Evolutionary conservation across 2,329 filamentous ascomycete genomes (phyloP).

Genomic region (Trichophyton equinum): DNA sequence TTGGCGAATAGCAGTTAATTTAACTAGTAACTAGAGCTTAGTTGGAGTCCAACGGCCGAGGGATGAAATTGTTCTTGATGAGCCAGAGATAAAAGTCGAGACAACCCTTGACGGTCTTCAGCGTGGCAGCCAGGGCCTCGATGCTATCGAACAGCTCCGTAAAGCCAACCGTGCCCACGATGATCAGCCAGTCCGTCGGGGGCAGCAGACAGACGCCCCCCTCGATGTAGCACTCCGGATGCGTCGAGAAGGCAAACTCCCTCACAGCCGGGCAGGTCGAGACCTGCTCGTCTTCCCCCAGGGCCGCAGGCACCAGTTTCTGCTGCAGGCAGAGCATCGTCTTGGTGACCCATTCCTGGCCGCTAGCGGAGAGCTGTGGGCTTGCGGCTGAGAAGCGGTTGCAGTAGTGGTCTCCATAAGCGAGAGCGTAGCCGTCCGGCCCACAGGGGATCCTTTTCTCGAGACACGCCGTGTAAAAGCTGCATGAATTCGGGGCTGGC

Average conservation of each 20-base stretch:
- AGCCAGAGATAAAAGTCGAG: conserved; percentile 8
- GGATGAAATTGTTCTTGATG: conserved; percentile 2
- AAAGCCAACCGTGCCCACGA: conserved; percentile 12
- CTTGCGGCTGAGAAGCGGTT: conserved; percentile 14
- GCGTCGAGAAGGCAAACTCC: conserved; percentile 15
- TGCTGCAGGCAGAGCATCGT: conserved; percentile 22
- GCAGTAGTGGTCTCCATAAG: conserved; percentile 21
- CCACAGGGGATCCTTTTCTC: conserved; percentile 16
- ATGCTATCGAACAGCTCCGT: conserved; percentile 6
- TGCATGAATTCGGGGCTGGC: conserved; percentile 17
- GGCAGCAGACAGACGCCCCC: conserved; percentile 16
- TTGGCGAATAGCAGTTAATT: too few species aligned
- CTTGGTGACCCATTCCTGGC: conserved; percentile 18
- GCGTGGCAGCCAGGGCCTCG: conserved; percentile 5
- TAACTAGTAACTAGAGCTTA: neutral
- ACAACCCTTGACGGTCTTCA: conserved; percentile 6
- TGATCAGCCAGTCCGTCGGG: conserved; percentile 14
- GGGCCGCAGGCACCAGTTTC: conserved; percentile 16
- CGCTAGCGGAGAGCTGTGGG: conserved; percentile 12
- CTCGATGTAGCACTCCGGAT: conserved; percentile 17
- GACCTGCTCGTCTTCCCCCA: conserved; percentile 6
- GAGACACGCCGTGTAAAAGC: conserved; percentile 19
- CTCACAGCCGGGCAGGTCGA: conserved; percentile 13
- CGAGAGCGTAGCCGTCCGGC: conserved; percentile 22
- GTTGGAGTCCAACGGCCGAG: neutral